phyloP scores from a whole-genome alignment of 2,329 filamentous ascomycete species.

The Cucurbitaria berberidis region DNA sequence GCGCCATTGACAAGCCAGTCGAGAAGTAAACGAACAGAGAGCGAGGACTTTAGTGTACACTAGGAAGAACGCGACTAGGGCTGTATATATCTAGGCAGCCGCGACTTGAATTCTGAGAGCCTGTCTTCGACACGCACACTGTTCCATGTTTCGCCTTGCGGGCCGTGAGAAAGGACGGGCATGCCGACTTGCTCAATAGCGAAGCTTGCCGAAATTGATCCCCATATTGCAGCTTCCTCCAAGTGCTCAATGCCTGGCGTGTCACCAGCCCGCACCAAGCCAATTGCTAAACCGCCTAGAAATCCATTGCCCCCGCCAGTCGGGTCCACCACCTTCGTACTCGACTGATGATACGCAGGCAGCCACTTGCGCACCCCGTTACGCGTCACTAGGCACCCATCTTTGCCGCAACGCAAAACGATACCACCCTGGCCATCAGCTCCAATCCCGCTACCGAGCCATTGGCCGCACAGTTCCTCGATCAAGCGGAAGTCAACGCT shows the following conservation, averaged over 20 bases:
- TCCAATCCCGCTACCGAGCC: slow-evolving; percentile 47
- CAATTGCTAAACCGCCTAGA: slow-evolving; percentile 67
- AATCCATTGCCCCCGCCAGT: slow-evolving; percentile 96
- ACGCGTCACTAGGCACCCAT: slow-evolving; percentile 67
- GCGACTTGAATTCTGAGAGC: slow-evolving; percentile 50
- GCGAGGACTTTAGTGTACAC: slow-evolving; percentile 10
- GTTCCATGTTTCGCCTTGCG: slow-evolving; percentile 56
- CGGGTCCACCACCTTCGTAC: slow-evolving; percentile 77
- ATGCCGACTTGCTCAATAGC: slow-evolving; percentile 94
- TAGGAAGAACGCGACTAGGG: slow-evolving; percentile 34
- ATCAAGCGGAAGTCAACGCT: slow-evolving; percentile 48
- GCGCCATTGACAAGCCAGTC: slow-evolving; percentile 7
- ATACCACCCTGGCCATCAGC: slow-evolving; percentile 58
- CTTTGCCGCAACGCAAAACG: slow-evolving; percentile 73
- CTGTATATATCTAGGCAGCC: slow-evolving; percentile 49
- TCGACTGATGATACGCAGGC: slow-evolving; percentile 71
- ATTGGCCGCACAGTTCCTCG: slow-evolving; percentile 49
- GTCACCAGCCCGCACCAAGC: slow-evolving; percentile 61
- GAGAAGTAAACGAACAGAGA: slow-evolving; percentile 8
- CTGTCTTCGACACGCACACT: slow-evolving; percentile 51
- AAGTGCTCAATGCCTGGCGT: slow-evolving; percentile 50
- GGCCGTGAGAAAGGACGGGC: slow-evolving; percentile 59
- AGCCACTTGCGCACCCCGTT: slow-evolving; percentile 65
- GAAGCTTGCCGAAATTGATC: slow-evolving; percentile 83
- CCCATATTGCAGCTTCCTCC: slow-evolving; percentile 77